Base-by-base conservation (phyloP, 257 asterid genomes). In the Solanum ahanhuiri region DNA sequence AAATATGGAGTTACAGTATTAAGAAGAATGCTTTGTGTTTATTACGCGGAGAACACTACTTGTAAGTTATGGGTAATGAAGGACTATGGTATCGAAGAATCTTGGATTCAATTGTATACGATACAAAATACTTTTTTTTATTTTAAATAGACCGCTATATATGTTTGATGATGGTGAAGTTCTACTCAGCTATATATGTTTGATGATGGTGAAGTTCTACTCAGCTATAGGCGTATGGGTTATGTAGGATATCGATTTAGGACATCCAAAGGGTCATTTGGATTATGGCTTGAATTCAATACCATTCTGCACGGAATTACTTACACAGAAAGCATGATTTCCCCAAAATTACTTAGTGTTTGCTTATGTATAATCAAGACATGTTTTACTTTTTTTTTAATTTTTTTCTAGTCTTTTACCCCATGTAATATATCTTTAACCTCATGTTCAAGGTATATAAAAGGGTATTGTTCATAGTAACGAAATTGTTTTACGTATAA, bases 191-290 rank as follows among this genome's bases (percentile, higher is more conserved):
- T 60, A n/a, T 0, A 63, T n/a, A 63, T 63, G 31, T 23, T 63
- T 63, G 71, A 63, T 2, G 3, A 63, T n/a, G 71, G 33, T 63
- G 71, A 63, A 63, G 8, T 63, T 0, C 33, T 54, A 17, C 60
- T 54, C 60, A 23, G 3, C 18, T 23, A 0, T 28, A 5, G 67
- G 0, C 25, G 28, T 22, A 22, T 8, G 2, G 0, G 0, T 2
- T 64, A 10, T 2, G 3, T 12, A 63, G 33, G 3, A 4, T 10
- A 10, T n/a, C 71, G 8, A 64, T 64, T 23, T 23, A 64, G 17
- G 33, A 64, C 31, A 60, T n/a, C 30, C 30, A 60, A 63, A 64
- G 71, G 71, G 2, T 33, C 18, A 23, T 23, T 64, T 23, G 33
- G 71, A 63, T 64, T 23, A n/a, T 64, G 33, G 71, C 33, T 4